Base-by-base conservation (phyloP, 192 early-diverging fungal genomes). In the Rhizophagus clarus region DNA sequence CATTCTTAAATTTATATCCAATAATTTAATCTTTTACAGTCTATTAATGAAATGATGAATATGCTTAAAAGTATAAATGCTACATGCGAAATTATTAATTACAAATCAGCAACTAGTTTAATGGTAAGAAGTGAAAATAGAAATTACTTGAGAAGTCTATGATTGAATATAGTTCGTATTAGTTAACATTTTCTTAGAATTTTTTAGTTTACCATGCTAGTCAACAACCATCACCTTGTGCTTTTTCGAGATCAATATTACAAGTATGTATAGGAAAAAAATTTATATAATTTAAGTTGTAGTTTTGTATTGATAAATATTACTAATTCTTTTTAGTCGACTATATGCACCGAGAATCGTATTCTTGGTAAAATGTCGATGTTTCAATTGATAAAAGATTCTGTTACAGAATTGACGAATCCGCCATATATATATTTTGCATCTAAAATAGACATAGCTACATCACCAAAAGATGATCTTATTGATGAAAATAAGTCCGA, bases 161-260 rank as follows among this genome's bases (percentile, higher is more conserved):
- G 61, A 40, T 5, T 7, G 37, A 47, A 64, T 11, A 80, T 14
- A 56, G 3, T 20, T 56, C 0, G 6, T 22, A 56, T 61, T 51
- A 4, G 2, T 26, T 69, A 24, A 72, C 34, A 68, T 31, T 42
- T 42, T 32, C 61, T 61, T 83, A 91, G 90, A 91, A 88, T 74
- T 91, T 85, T 34, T 88, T 89, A 60, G 72, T 76, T 61, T 79
- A 84, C 14, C 87, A 88, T 76, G 88, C 80, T 26, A 79, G 72
- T 10, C 67, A 85, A 22, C 79, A 83, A 75, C 87, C 90, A 1
- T 72, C 85, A 32, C 85, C 90, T 15, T 87, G 86, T 42, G 90
- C 88, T 12, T 88, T 88, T 61, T 84, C 88, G 11, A 80, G 90
- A 71, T 91, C 90, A 15, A 84, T 81, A 31, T 62, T 86, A 6